Conservation (phyloP, 192 early-diverging fungal species). For the Coemansia sp. region DNA sequence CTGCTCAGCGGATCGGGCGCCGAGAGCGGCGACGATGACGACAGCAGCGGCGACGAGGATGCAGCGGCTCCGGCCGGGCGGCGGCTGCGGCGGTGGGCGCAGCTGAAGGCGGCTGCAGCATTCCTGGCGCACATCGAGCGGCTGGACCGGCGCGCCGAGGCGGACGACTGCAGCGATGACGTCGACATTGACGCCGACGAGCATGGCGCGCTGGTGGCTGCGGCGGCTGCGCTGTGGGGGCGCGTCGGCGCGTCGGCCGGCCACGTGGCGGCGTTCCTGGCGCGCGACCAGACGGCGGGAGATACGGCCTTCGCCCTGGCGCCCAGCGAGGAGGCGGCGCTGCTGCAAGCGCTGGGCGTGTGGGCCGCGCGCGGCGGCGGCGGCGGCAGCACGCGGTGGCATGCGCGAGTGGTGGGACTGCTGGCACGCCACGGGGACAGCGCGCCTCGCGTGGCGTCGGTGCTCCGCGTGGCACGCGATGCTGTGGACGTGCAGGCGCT, state of each 20-base stretch:
- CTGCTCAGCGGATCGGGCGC: not conserved
- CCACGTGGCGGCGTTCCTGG: constrained; percentile 23
- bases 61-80: not conserved
- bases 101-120: constrained; percentile 28
- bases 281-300: constrained; percentile 33
- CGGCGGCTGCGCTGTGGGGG: constrained; percentile 32
- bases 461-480: constrained; percentile 22
- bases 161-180: no score
- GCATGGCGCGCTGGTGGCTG: constrained; percentile 12
- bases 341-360: constrained; percentile 28
- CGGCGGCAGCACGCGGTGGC: constrained; percentile 12
- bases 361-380: constrained; percentile 7
- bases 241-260: constrained; percentile 19
- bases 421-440: constrained; percentile 33
- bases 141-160: not conserved
- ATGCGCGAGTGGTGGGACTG: constrained; percentile 20
- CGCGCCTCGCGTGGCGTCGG: constrained; percentile 16
- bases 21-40: constrained; percentile 12
- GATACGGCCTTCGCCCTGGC: constrained; percentile 14
- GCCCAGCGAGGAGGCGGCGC: constrained; percentile 30
- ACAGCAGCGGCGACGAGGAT: constrained; percentile 4
- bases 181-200: not conserved
- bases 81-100: constrained; percentile 18
- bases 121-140: constrained; percentile 33
- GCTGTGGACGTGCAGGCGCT: constrained; percentile 36